Evolutionary conservation across 192 early-diverging fungal species (phyloP).

Genomic region (Coemansia sp.): DNA sequence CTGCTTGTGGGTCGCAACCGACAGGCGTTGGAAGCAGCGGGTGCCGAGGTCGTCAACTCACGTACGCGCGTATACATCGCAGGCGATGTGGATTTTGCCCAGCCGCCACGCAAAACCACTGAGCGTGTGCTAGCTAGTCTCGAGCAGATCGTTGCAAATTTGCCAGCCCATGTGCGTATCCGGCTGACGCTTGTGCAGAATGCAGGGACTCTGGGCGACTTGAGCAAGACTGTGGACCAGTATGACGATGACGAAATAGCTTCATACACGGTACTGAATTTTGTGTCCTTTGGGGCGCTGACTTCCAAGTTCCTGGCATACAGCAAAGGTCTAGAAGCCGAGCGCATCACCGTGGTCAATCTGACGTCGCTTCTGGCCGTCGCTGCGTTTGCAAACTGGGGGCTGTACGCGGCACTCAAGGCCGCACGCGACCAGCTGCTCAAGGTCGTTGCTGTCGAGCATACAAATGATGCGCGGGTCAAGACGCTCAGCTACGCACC

Average conservation of each 20-base stretch:
- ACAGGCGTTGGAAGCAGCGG: slow-evolving; percentile 27
- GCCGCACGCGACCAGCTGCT: slow-evolving; percentile 81
- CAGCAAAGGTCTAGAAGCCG: slow-evolving; percentile 4
- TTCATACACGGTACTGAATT: slow-evolving; percentile 59
- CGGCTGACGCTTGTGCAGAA: slow-evolving; percentile 67
- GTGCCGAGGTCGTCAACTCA: slow-evolving; percentile 12
- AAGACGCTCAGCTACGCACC: slow-evolving; percentile 83
- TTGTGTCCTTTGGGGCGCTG: slow-evolving; percentile 59
- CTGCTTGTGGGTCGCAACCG: slow-evolving; percentile 63
- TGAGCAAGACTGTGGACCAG: slow-evolving; percentile 60
- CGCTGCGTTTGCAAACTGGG: slow-evolving; percentile 76
- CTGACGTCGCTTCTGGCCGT: slow-evolving; percentile 78
- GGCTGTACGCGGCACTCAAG: slow-evolving; percentile 76
- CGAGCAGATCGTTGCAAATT: neutral
- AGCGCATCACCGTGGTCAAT: slow-evolving; percentile 63
- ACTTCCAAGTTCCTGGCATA: slow-evolving; percentile 36
- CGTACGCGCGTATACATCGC: slow-evolving; percentile 20
- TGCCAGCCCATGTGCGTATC: slow-evolving; percentile 15
- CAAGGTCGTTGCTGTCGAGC: slow-evolving; percentile 68
- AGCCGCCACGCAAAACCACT: slow-evolving; percentile 4
- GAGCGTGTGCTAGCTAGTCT: slow-evolving; percentile 13
- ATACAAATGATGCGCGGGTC: slow-evolving; percentile 47
- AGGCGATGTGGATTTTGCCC: slow-evolving; percentile 16
- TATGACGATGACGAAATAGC: slow-evolving; percentile 54
- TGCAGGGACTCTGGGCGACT: slow-evolving; percentile 71